Conservation (phyloP, 129 eudicot species). For the Artemisia annua region DNA sequence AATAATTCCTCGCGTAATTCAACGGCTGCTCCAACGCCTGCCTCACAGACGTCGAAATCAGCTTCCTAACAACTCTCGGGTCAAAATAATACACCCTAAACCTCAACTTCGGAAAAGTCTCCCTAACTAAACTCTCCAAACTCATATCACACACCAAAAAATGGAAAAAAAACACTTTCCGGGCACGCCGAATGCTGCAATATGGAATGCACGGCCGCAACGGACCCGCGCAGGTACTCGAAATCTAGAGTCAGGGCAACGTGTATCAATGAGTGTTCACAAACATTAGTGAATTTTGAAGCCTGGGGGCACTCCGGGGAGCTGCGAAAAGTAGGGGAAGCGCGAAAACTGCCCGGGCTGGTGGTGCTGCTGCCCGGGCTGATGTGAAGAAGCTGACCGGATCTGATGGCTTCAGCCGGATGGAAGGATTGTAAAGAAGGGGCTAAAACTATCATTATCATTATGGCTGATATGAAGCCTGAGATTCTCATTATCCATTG, state of each 20-base stretch:
- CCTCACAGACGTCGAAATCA: constrained; percentile 84
- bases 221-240: constrained; percentile 78
- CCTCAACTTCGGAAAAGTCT: constrained; percentile 68
- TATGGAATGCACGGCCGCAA: constrained; percentile 91
- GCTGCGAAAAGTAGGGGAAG: constrained; percentile 54
- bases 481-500: constrained; percentile 73
- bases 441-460: constrained; percentile 68
- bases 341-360: constrained; percentile 34
- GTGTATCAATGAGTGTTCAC: constrained; percentile 74
- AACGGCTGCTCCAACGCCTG: constrained; percentile 88
- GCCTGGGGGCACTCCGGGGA: constrained; percentile 46
- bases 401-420: constrained; percentile 93
- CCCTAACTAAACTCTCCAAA: constrained; percentile 58
- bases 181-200: constrained; percentile 82
- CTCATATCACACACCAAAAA: constrained; percentile 61
- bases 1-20: constrained; percentile 86
- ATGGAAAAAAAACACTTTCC: constrained; percentile 72
- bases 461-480: constrained; percentile 64
- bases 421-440: constrained; percentile 84
- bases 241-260: constrained; percentile 88
- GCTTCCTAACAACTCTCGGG: constrained; percentile 53
- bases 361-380: constrained; percentile 1
- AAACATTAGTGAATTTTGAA: constrained; percentile 33
- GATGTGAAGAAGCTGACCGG: constrained; percentile 31
- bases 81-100: constrained; percentile 78